phyloP scores from a whole-genome alignment of 176 grass and related monocot species.

The Musa itinerans region DNA sequence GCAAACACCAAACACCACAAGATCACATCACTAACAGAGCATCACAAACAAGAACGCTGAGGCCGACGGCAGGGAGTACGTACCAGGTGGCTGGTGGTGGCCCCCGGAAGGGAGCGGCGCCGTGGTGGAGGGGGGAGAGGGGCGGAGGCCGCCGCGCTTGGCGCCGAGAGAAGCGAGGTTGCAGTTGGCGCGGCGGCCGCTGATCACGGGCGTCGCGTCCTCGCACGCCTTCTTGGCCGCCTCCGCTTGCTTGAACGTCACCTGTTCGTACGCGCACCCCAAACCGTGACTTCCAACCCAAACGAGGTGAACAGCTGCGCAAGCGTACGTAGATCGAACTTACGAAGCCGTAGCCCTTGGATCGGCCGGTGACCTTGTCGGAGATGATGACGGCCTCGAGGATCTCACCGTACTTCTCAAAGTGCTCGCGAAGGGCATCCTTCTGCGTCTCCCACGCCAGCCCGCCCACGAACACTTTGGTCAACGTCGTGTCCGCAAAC shows the following conservation, averaged over 20 bases:
- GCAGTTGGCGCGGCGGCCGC: constrained; percentile 92
- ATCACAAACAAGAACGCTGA: no score
- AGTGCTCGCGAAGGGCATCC: constrained; percentile 93
- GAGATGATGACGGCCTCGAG: constrained; percentile 98
- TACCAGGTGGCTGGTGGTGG: neutral
- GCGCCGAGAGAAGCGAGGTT: constrained; percentile 94
- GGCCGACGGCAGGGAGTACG: no score
- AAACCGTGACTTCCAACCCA: neutral
- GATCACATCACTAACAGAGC: neutral
- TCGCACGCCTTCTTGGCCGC: constrained; percentile 92
- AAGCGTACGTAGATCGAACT: neutral
- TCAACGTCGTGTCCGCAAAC: constrained; percentile 86
- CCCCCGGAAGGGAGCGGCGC: constrained; percentile 32
- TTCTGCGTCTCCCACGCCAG: constrained; percentile 98
- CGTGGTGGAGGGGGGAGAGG: constrained; percentile 60
- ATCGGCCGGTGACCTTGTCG: constrained; percentile 98
- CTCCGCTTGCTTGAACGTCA: constrained; percentile 93
- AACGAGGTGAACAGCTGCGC: neutral
- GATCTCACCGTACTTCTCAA: constrained; percentile 87
- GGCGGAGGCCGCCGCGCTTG: constrained; percentile 54
- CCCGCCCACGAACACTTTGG: constrained; percentile 98
- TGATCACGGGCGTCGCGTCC: constrained; percentile 77
- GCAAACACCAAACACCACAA: neutral
- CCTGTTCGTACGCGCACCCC: constrained; percentile 26
- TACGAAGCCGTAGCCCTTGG: constrained; percentile 99